Evolutionary conservation across 345 rosid species (phyloP).

Genomic region (Xanthoceras sorbifolium): DNA sequence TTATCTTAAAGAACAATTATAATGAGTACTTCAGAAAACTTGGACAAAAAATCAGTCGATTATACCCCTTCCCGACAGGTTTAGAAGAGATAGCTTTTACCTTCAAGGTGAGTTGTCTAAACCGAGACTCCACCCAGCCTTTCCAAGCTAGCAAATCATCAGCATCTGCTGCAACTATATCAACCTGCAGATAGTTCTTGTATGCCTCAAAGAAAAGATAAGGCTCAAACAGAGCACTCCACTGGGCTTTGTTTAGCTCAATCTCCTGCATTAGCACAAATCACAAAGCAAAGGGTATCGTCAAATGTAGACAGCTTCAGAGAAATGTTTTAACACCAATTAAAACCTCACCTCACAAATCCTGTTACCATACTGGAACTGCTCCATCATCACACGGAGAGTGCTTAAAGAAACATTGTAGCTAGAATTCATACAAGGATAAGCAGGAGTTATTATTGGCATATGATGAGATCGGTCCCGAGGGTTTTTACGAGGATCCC

Average conservation of each 20-base stretch:
- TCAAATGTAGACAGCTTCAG: constrained; percentile 1
- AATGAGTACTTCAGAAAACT: not conserved
- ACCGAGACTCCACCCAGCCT: constrained; percentile 85
- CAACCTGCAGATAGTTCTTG: constrained; percentile 73
- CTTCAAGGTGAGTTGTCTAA: constrained; percentile 73
- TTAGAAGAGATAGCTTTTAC: constrained; percentile 25
- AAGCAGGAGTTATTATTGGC: constrained; percentile 85
- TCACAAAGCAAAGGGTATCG: constrained; percentile 13
- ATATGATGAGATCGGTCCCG: constrained; percentile 66
- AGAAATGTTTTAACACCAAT: not conserved
- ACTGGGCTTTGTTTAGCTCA: constrained; percentile 60
- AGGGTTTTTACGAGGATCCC: constrained; percentile 74
- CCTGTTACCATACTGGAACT: constrained; percentile 61
- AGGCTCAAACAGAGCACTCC: constrained; percentile 67
- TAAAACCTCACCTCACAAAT: constrained; percentile 50
- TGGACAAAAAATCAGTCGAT: constrained; percentile 8
- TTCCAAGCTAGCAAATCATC: constrained; percentile 70
- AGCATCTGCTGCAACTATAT: constrained; percentile 56
- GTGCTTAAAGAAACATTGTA: constrained; percentile 78
- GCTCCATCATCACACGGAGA: constrained; percentile 70
- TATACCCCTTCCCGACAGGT: not conserved
- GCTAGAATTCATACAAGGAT: constrained; percentile 85
- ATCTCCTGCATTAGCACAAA: constrained; percentile 45
- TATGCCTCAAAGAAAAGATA: constrained; percentile 71
- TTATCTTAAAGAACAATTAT: not conserved